Percentiles rank a stretch among this genome's conserved stretches.
Conservation (phyloP, 495 filamentous ascomycete species). For the Neurospora intermedia region DNA sequence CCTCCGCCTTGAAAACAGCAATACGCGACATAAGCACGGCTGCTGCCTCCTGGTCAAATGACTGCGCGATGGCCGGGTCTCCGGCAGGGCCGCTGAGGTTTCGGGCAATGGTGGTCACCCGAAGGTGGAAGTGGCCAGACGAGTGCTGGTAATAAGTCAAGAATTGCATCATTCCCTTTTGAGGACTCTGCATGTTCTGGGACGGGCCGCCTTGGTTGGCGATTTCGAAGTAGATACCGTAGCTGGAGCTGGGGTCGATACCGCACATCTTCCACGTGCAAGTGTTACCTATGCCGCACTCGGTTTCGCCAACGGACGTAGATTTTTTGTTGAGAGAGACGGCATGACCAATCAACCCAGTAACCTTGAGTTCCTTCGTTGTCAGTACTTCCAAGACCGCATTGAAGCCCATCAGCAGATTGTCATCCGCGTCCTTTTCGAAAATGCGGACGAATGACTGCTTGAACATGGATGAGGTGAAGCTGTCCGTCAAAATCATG, state of each 20-base stretch:
- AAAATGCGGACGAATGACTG: slow-evolving; percentile 97
- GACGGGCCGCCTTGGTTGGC: slow-evolving; percentile 85
- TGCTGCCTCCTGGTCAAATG: slow-evolving; percentile 96
- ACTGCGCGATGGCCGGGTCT: slow-evolving; percentile 94
- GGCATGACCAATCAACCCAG: slow-evolving; percentile 93
- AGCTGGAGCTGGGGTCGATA: slow-evolving; percentile 87
- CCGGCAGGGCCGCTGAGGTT: slow-evolving; percentile 90
- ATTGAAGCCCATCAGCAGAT: slow-evolving; percentile 97
- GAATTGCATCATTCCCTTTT: slow-evolving; percentile 97
- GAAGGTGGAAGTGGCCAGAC: slow-evolving; percentile 89
- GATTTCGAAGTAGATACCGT: slow-evolving; percentile 96
- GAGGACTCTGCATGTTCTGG: slow-evolving; percentile 73
- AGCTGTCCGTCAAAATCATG: slow-evolving; percentile 97
- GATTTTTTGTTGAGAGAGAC: slow-evolving; percentile 98
- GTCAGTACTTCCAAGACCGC: slow-evolving; percentile 93
- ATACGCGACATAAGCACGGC: slow-evolving; percentile 98
- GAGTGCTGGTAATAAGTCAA: slow-evolving; percentile 98
- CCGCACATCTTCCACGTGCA: slow-evolving; percentile 99
- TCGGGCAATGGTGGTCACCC: slow-evolving; percentile 87
- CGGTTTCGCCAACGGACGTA: slow-evolving; percentile 90
- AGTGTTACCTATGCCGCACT: slow-evolving; percentile 97
- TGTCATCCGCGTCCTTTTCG: slow-evolving; percentile 90
- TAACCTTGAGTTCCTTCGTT: slow-evolving; percentile 97
- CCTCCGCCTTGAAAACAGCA: slow-evolving; percentile 97
- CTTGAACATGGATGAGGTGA: slow-evolving; percentile 99